phyloP scores from a whole-genome alignment of 2,329 filamentous ascomycete species.

The Ophiosphaerella narmari region DNA sequence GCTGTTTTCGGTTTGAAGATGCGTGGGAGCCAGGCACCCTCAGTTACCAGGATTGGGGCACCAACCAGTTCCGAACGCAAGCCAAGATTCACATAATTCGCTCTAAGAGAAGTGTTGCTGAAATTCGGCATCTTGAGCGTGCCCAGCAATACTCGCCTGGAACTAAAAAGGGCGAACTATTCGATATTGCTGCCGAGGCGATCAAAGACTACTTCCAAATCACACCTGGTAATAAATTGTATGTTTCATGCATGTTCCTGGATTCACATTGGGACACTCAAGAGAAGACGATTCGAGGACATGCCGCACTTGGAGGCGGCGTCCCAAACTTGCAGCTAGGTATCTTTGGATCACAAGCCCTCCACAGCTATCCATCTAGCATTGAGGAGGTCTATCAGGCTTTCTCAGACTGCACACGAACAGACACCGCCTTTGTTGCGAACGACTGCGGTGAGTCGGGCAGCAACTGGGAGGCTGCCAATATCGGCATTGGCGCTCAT shows the following conservation, averaged over 20 bases:
- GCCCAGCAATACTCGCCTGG: constrained; percentile 77
- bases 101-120: constrained; percentile 79
- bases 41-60: constrained; percentile 73
- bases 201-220: constrained; percentile 78
- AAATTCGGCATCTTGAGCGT: constrained; percentile 76
- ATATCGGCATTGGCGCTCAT: constrained; percentile 91
- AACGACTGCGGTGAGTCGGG: constrained; percentile 88
- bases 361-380: constrained; percentile 87
- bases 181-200: constrained; percentile 75
- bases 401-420: constrained; percentile 88
- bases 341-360: constrained; percentile 88
- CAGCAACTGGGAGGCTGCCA: constrained; percentile 94
- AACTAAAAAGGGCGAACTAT: constrained; percentile 73
- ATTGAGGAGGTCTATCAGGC: constrained; percentile 89
- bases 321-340: constrained; percentile 77
- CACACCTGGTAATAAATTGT: constrained; percentile 77
- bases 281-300: constrained; percentile 72
- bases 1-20: constrained; percentile 90
- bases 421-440: constrained; percentile 76
- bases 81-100: constrained; percentile 87
- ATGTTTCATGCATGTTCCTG: constrained; percentile 84
- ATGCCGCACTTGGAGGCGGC: constrained; percentile 81
- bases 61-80: constrained; percentile 81
- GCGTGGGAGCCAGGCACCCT: constrained; percentile 88
- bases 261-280: constrained; percentile 86